A percentile compares a stretch with the other conserved stretches of the same genome.
Evolutionary conservation across 2,329 filamentous ascomycete genomes (phyloP).

Genomic region (Neopestalotiopsis sp.): DNA sequence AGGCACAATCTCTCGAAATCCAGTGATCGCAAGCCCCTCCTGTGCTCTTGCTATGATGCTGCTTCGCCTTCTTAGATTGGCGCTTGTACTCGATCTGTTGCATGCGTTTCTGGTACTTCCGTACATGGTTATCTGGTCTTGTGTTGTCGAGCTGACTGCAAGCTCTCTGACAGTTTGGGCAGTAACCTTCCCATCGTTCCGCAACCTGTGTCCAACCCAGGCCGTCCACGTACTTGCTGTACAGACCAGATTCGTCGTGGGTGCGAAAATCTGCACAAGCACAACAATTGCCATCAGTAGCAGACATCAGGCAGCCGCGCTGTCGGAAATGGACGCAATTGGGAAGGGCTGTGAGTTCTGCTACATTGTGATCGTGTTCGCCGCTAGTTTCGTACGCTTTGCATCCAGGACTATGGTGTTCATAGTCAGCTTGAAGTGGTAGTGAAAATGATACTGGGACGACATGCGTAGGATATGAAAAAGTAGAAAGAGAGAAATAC

Average conservation of each 20-base stretch:
- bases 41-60: not conserved
- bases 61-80: not conserved
- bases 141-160: not conserved
- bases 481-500: not conserved
- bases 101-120: not conserved
- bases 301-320: constrained; percentile 1
- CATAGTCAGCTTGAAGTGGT: not conserved
- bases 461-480: not conserved
- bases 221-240: constrained; percentile 9
- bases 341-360: too few relatives aligned
- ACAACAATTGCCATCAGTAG: constrained; percentile 10
- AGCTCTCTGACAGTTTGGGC: not conserved
- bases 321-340: not conserved
- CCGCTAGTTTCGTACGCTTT: not conserved
- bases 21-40: constrained; percentile 7
- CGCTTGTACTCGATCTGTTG: not conserved
- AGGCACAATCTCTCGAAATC: not conserved
- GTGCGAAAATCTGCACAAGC: constrained; percentile 7
- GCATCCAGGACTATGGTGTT: not conserved
- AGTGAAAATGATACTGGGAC: not conserved
- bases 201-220: not conserved
- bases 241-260: not conserved
- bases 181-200: constrained; percentile 7
- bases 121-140: not conserved
- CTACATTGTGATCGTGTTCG: too few relatives aligned